phyloP scores from a whole-genome alignment of 495 filamentous ascomycete genomes.

The Bryoglossum gracile region DNA sequence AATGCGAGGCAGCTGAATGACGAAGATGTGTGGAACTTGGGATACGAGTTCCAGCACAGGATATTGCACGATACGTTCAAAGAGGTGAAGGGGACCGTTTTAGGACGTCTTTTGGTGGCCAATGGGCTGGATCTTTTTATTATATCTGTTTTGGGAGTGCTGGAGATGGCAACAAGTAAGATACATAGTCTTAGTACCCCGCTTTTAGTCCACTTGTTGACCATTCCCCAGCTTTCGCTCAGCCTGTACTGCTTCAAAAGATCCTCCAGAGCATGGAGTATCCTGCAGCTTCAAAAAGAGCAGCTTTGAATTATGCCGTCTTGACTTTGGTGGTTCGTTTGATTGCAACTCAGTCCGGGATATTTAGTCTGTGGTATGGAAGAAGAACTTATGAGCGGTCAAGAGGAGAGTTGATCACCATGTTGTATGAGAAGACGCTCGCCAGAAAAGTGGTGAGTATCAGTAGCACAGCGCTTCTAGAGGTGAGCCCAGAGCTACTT shows the following conservation, averaged over 20 bases:
- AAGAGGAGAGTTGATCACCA: slow-evolving; percentile 79
- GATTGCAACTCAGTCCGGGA: slow-evolving; percentile 54
- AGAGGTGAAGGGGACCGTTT: slow-evolving; percentile 61
- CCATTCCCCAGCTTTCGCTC: slow-evolving; percentile 41
- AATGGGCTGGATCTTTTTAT: slow-evolving; percentile 72
- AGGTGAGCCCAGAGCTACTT: slow-evolving; percentile 26
- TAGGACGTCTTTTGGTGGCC: slow-evolving; percentile 58
- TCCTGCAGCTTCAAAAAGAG: slow-evolving; percentile 36
- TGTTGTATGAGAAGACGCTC: slow-evolving; percentile 79
- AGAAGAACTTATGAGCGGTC: slow-evolving; percentile 72
- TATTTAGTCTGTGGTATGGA: slow-evolving; percentile 67
- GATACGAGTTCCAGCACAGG: slow-evolving; percentile 68
- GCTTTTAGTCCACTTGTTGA: background rate
- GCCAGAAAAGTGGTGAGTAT: slow-evolving; percentile 62
- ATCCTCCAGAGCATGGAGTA: slow-evolving; percentile 61
- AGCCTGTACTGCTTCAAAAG: slow-evolving; percentile 63
- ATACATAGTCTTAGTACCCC: slow-evolving; percentile 6
- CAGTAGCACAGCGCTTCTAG: slow-evolving; percentile 25
- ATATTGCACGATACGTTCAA: slow-evolving; percentile 66
- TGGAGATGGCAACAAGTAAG: slow-evolving; percentile 53
- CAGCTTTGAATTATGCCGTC: slow-evolving; percentile 58
- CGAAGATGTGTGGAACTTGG: slow-evolving; percentile 69
- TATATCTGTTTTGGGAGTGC: slow-evolving; percentile 48
- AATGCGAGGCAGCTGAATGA: slow-evolving; percentile 58
- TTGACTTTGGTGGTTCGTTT: slow-evolving; percentile 54